These are phyloP conservation scores for Metahyphopichia silvanorum DNA, from an alignment of 805 yeast species.

Conservation along the genomic window DNA sequence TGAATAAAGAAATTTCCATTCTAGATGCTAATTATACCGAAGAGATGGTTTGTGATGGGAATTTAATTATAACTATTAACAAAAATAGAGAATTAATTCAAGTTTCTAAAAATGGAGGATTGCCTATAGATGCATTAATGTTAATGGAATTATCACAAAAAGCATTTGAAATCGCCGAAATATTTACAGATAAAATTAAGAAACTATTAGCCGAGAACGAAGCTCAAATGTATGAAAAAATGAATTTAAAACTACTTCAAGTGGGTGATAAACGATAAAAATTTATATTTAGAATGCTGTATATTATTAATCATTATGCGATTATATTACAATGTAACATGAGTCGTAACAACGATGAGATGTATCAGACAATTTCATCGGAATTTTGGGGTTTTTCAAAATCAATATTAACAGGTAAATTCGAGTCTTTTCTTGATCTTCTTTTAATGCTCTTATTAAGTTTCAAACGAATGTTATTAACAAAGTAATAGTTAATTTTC, in stretches of 20 bases:
- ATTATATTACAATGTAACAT: neutral
- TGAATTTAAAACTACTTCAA: conserved; percentile 30
- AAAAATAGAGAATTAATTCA: conserved; percentile 91
- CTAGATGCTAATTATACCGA: conserved; percentile 78
- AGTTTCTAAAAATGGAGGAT: conserved; percentile 84
- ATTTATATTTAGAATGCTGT: neutral
- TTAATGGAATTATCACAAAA: conserved; percentile 65
- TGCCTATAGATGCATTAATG: conserved; percentile 69
- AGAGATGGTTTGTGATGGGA: conserved; percentile 73
- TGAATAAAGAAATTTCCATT: conserved; percentile 55
- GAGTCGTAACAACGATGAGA: neutral
- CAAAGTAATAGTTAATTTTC: conserved; percentile 2
- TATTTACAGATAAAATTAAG: conserved; percentile 62
- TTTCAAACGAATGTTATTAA: conserved; percentile 3
- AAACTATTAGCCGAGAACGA: conserved; percentile 54
- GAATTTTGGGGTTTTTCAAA: conserved; percentile 11
- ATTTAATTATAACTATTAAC: conserved; percentile 80
- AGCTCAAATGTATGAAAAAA: conserved; percentile 36
- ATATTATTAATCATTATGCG: no score
- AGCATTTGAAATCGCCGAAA: conserved; percentile 63
- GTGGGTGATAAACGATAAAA: conserved; percentile 31
- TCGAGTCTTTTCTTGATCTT: conserved; percentile 54
- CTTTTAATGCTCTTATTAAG: conserved; percentile 20
- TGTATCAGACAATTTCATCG: conserved; percentile 6
- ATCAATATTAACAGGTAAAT: conserved; percentile 40